Conservation (phyloP, 345 rosid species). For the Salix purpurea region DNA sequence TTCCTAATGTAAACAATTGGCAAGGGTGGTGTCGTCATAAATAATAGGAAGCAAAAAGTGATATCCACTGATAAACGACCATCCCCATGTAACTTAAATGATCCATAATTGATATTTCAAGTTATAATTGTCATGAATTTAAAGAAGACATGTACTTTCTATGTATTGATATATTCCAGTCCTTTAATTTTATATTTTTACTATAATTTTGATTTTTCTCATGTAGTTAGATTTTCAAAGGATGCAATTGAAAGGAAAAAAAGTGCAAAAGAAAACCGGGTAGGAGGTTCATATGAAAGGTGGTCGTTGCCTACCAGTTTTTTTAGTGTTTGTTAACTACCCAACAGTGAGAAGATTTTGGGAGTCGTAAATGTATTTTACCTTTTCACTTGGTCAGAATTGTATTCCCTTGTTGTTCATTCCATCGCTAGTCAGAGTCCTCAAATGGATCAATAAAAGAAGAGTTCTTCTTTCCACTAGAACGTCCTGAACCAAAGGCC, state of each 20-base stretch:
- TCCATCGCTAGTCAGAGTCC: constrained; percentile 18
- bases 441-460: not conserved
- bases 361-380: not conserved
- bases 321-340: no score
- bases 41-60: not conserved
- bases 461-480: constrained; percentile 16
- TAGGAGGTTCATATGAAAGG: no score
- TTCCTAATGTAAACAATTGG: not conserved
- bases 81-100: not conserved
- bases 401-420: not conserved
- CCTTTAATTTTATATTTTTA: no score
- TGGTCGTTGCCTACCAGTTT: no score
- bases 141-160: no score
- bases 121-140: no score
- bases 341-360: not conserved
- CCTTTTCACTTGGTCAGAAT: constrained; percentile 7
- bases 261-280: no score
- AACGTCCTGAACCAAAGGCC: constrained; percentile 31
- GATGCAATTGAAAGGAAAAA: no score
- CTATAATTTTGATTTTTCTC: no score
- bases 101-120: not conserved
- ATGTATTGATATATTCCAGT: no score
- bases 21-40: not conserved
- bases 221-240: no score
- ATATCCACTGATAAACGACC: not conserved